Evolutionary conservation across 2,329 filamentous ascomycete species (phyloP), one percentile per base, ranked within the genome.

Genomic region (Clonostachys rosea): DNA sequence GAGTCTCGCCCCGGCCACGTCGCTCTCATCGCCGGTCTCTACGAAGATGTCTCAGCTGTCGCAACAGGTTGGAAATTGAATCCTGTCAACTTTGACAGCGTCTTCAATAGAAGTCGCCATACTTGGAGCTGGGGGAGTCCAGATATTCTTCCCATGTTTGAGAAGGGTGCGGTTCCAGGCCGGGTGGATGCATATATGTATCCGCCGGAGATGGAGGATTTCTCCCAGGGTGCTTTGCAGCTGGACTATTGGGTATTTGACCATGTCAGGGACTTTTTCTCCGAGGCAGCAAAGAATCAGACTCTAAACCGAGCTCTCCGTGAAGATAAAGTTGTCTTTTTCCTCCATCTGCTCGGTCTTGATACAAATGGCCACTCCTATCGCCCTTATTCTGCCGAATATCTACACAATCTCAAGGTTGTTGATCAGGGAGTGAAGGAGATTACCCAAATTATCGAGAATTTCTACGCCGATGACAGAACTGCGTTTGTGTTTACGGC

Each of bases 101-200:
- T 99, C 11, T 99, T 99, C 79, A 99, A 99, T 65, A 83, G 89
- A 52, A 97, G 92, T 62, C 78, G 86, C 42, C 95, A 99, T 69
- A 99, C 95, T 8, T 99, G 94, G 94, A 96, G 91, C 66, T 99
- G 94, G 94, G 94, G 94, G 3, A 96, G 91, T 61, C 94, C 94
- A 2, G 94, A 99, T 67, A 99, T 99, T 59, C 70, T 99, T 54
- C 89, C 89, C 47, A 99, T 99, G 94, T 99, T 99, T 63, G 84
- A 95, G 62, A 80, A 91, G 48, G 94, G 94, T n/a, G 92, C 94
- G 20, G 83, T 89, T 10, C 87, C 89, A 1, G 91, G 92, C 8
- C 79, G 87, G 52, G 88, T 99, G 2, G 89, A 96, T 65, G 86
- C 89, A n/a, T 86, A 86, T 54, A 89, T 78, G 49, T 99, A 99